Percentiles rank a stretch among this genome's conserved stretches.
Evolutionary conservation across 345 rosid genomes (phyloP).

Genomic region (Eucalyptus cloeziana): DNA sequence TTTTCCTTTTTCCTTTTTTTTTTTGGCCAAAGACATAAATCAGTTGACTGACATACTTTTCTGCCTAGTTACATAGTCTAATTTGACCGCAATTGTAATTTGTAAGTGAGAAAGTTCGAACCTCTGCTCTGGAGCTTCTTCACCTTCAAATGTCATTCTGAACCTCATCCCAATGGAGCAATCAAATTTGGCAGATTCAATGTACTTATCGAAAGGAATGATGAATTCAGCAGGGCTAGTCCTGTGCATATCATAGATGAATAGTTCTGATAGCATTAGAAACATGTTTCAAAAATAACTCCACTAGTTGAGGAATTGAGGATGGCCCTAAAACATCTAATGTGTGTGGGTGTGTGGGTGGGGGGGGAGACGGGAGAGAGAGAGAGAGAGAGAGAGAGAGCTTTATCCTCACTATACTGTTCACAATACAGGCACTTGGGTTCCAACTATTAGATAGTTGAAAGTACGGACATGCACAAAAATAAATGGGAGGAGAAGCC

Average conservation of each 20-base stretch:
- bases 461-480: not conserved
- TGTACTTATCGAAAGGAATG: slow-evolving; percentile 32
- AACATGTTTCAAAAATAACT: not conserved
- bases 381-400: not conserved
- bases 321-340: not conserved
- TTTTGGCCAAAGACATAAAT: not conserved
- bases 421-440: not conserved
- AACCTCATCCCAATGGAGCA: slow-evolving; percentile 49
- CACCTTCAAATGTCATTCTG: slow-evolving; percentile 52
- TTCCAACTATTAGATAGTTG: not conserved
- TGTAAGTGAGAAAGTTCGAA: not conserved
- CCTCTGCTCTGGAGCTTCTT: slow-evolving; percentile 55
- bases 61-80: not conserved
- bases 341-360: no score
- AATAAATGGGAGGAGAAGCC: not conserved
- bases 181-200: slow-evolving; percentile 21
- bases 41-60: not conserved
- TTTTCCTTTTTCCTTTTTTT: not conserved
- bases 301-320: not conserved
- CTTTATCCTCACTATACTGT: not conserved
- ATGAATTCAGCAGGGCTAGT: slow-evolving; percentile 43
- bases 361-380: no score
- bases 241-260: slow-evolving; percentile 1
- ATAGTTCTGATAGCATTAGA: not conserved
- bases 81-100: not conserved